These are phyloP conservation scores for Pseudozyma hubeiensis DNA, from an alignment of 1,284 basidiomycete species.

Conservation along the genomic window DNA sequence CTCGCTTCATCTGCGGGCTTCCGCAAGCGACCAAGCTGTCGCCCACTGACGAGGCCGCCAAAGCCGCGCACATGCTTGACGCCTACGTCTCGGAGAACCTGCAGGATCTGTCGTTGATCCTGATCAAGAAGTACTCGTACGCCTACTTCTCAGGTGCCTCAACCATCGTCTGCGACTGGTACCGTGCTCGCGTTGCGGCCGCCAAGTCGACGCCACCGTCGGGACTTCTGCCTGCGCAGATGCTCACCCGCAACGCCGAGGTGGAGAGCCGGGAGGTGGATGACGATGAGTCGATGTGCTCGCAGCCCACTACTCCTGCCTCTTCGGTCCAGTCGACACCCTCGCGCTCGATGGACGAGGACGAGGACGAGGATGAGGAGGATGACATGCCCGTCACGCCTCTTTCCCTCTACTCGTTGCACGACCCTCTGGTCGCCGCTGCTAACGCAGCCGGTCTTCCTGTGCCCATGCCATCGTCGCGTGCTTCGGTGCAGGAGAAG, in stretches of 20 bases:
- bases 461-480: slow-evolving; percentile 39
- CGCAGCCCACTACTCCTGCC: slow-evolving; percentile 55
- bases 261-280: slow-evolving; percentile 39
- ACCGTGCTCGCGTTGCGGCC: slow-evolving; percentile 70
- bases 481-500: slow-evolving; percentile 36
- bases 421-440: slow-evolving; percentile 57
- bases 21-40: slow-evolving; percentile 35
- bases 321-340: slow-evolving; percentile 65
- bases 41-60: slow-evolving; percentile 38
- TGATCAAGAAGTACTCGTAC: slow-evolving; percentile 97
- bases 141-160: slow-evolving; percentile 94
- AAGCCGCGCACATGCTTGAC: slow-evolving; percentile 81
- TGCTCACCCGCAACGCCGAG: slow-evolving; percentile 31
- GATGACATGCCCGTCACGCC: slow-evolving; percentile 67
- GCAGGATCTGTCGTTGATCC: slow-evolving; percentile 88
- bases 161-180: slow-evolving; percentile 89
- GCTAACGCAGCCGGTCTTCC: slow-evolving; percentile 40
- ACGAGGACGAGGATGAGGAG: slow-evolving; percentile 66
- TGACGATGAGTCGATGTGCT: slow-evolving; percentile 61
- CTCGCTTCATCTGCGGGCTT: slow-evolving; percentile 78
- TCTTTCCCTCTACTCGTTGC: slow-evolving; percentile 63
- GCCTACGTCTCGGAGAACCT: slow-evolving; percentile 83
- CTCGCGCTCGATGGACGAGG: slow-evolving; percentile 62
- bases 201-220: slow-evolving; percentile 30
- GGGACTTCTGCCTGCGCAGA: slow-evolving; percentile 51